Base-by-base conservation (phyloP, 139 green algal genomes). In the Diplosphaera chodatii region DNA sequence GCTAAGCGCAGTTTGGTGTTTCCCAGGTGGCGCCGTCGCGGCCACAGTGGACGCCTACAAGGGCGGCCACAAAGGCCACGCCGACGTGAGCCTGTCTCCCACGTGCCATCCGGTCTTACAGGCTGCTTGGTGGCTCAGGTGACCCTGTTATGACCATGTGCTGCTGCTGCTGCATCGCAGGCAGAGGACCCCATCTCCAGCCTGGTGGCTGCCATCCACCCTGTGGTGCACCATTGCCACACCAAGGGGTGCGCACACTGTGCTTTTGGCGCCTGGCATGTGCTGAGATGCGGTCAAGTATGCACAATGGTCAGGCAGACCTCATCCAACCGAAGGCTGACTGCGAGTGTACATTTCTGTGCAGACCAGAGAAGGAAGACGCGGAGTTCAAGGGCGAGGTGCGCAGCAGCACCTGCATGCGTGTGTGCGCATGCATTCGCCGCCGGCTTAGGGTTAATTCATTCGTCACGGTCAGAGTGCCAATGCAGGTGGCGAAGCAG, bases 181-280 rank as follows among this genome's bases (percentile, higher is more conserved):
- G 48, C 48, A 25, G 18, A 59, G 16, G 62, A 72, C 40, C 67
- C 67, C 67, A 64, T 72, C 23, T 40, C 33, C 41, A 40, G 28
- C 41, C 40, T 72, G 13, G 41, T 72, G 1, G 41, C n/a, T 3
- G 29, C 4, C 41, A 72, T 72, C 41, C 28, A 65, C 20, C 22
- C 41, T 6, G 67, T 27, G 23, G 67, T 72, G 41, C 40, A 72
- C 20, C 28, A 40, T 18, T 48, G 40, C 63, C 20, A 55, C 67
- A 32, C 21, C 4, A 34, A 65, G 41, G 10, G 41, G 40, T 0
- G 22, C 40, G 25, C 21, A 32, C 5, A 5, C 56, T 29, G 8
- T 64, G 56, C 56, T n/a, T n/a, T n/a, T n/a, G n/a, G n/a, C n/a
- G n/a, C n/a, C n/a, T n/a, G n/a, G n/a, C n/a, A n/a, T n/a, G n/a